Base-by-base conservation (phyloP, 129 eudicot species). In the Heracleum sosnowskyi region DNA sequence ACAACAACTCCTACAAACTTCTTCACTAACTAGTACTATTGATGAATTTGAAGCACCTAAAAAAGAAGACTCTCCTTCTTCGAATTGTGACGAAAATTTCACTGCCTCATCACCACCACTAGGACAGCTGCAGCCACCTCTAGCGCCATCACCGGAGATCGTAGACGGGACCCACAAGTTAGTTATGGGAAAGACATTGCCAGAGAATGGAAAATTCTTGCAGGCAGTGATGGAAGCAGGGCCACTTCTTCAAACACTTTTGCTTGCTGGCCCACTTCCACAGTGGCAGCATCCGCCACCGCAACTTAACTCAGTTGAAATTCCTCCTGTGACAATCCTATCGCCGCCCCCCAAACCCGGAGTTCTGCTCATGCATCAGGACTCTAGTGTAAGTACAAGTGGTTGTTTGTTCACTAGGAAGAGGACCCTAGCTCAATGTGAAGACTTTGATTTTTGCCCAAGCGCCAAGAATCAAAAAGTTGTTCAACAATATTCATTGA, bases 201-300 rank as follows among this genome's bases (percentile, higher is more conserved):
- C 98, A 1, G 96, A 93, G 44, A 85, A 89, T 2, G 97, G 98
- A 5, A 89, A 93, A 81, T 91, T 93, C 82, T 84, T 93, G 83
- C 91, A 89, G 74, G 96, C 98, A 2, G 91, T 93, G 41, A 87
- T 88, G 86, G 98, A 91, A 76, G 98, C 97, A 0, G 98, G 98
- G 42, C 97, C 98, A n/a, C 83, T 93, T 20, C 96, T 93, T 20
- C 98, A 91, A 45, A 93, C 96, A 18, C 98, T 93, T 31, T 81
- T 93, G 11, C 75, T 93, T 18, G 98, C 98, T 0, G 98, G 97
- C 18, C 97, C 98, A 8, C 98, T 93, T 24, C 98, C 98, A 28
- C 93, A 88, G 70, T 93, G 98, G 98, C 97, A 91, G 75, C 96
- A 91, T 77, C 98, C 98, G 18, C 98, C 98, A 0, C 98, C 98